Base-by-base conservation (phyloP, 306 rosid genomes). In the Casuarina cunninghamiana region DNA sequence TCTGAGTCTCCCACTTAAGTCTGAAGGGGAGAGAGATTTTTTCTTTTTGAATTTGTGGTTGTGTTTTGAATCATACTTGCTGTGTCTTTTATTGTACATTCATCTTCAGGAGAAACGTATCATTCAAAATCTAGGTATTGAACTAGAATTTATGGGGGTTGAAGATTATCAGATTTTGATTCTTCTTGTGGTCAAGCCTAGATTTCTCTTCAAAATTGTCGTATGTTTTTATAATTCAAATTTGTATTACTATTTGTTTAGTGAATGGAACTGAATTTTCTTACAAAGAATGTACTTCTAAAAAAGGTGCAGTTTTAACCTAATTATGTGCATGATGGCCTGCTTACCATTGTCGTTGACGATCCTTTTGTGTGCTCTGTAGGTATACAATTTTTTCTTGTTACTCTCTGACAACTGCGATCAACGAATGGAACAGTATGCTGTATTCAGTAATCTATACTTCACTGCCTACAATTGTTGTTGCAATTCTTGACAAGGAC, bases 401-500 rank as follows among this genome's bases (percentile, higher is more conserved):
- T 81, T 95, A 86, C 83, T 86, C 91, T 37, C 82, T 93, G 86
- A 87, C 97, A 12, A 93, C 97, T 3, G 97, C 99, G 46, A 83
- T 95, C 79, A 95, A 87, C 10, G 97, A 95, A 81, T 95, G 97
- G 99, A 95, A 94, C 86, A 93, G 93, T 78, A 58, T 83, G 74
- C 85, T 95, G 60, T 95, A 88, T 78, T 95, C 99, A 45, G 79
- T 95, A 84, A 51, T 93, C 80, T 95, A 95, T 81, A 87, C 94
- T 70, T 77, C 96, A 3, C 7, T 88, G 57, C 99, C 99, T 41
- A 95, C 99, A 11, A 91, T 95, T 62, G 81, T 87, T 71, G 99
- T 95, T 68, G 99, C 93, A 69, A 75, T 95, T 83, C 96, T 95
- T 71, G 99, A 95, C 93, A 95, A 95, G 88, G 96, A 95, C 85